Conservation (phyloP, 2,329 filamentous ascomycete species). For the Aspergillus nomiae region DNA sequence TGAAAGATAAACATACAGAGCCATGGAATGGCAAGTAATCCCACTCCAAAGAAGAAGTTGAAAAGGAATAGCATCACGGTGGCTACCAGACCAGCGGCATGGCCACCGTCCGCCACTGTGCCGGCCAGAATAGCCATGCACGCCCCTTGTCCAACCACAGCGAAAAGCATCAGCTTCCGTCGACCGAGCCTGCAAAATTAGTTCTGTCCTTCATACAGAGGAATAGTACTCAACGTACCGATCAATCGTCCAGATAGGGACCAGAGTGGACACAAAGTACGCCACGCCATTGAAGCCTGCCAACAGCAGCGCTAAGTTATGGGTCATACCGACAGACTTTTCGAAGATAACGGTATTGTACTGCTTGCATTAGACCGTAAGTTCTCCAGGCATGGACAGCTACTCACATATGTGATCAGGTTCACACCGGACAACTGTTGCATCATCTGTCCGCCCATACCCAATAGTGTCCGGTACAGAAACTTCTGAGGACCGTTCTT, state of each 20-base stretch:
- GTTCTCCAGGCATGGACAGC: background rate
- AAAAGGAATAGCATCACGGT: slow-evolving; percentile 57
- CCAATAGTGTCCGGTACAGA: slow-evolving; percentile 28
- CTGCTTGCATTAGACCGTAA: slow-evolving; percentile 14
- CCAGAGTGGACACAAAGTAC: slow-evolving; percentile 41
- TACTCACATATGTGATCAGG: slow-evolving; percentile 30
- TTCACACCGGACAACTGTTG: slow-evolving; percentile 36
- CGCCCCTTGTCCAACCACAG: slow-evolving; percentile 52
- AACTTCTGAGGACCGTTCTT: slow-evolving; percentile 28
- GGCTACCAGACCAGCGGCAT: slow-evolving; percentile 45
- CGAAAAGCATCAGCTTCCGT: slow-evolving; percentile 62
- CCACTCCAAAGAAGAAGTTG: slow-evolving; percentile 57
- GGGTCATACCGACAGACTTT: slow-evolving; percentile 46
- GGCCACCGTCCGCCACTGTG: slow-evolving; percentile 44
- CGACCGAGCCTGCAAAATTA: slow-evolving; percentile 45
- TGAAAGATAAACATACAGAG: slow-evolving; percentile 23
- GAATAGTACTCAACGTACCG: slow-evolving; percentile 15
- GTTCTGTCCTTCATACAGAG: background rate
- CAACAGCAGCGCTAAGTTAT: slow-evolving; percentile 37
- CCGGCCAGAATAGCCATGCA: slow-evolving; percentile 53
- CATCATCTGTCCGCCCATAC: slow-evolving; percentile 36
- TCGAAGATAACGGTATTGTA: slow-evolving; percentile 50
- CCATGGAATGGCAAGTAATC: slow-evolving; percentile 50
- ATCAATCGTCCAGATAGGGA: slow-evolving; percentile 44
- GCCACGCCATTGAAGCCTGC: slow-evolving; percentile 47